Base-by-base conservation (phyloP, 495 filamentous ascomycete genomes). In the Talaromyces ruber region DNA sequence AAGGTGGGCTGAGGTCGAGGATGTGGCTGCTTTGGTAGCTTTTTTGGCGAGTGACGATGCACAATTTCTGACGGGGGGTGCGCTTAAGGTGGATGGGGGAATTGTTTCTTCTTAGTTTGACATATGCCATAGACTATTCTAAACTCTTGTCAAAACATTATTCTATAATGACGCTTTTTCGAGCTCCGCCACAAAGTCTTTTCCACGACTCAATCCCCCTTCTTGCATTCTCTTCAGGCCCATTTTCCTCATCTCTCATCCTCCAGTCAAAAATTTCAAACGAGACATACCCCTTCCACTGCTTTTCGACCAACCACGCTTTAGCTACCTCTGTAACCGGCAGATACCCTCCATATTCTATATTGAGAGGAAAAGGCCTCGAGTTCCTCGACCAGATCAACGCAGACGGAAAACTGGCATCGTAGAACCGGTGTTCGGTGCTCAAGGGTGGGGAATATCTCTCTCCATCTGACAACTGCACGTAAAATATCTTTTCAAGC, bases 331-430 rank as follows among this genome's bases (percentile, higher is more conserved):
- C 67, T 12, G 56, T 21, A 12, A 74, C 62, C 12, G 89, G 89
- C 34, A 92, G 71, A 66, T 91, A 91, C 0, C 81, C 88, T 0
- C 88, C 88, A 0, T 76, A 65, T 7, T 83, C 74, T 37, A 77
- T 71, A 67, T 91, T 88, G 30, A 84, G 81, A 60, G 88, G 86
- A 64, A 91, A 92, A 8, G 90, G 71, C 22, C 88, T 71, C 62
- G 85, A 86, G 71, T 91, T 90, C 28, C 86, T 78, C 12, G 84
- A 87, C 89, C 89, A 92, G 64, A 83, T 89, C 84, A 92, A 90
- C 25, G 86, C 72, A 9, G 83, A 72, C 45, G 84, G 83, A 72
- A 90, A 87, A 7, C 76, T 81, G 0, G 80, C 70, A 24, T 83
- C 62, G 70, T 87, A 85, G 73, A 84, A 90, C 8, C 79, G 73